Conservation (phyloP, 306 rosid genomes). For the Comarum palustre region DNA sequence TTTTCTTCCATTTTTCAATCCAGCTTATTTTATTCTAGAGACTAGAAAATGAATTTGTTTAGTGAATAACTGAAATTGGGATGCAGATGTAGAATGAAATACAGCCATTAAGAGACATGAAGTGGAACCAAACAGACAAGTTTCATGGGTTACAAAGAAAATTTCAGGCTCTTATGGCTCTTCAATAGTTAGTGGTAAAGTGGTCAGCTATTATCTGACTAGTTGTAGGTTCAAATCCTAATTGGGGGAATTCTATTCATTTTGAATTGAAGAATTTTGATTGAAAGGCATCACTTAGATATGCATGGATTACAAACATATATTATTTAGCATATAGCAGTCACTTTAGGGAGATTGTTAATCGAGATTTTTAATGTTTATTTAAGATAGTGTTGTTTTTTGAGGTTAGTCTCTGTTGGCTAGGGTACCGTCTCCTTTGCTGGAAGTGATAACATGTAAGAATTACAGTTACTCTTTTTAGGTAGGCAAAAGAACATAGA, state of each 20-base stretch:
- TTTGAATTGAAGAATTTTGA: background rate
- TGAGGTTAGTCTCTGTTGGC: background rate
- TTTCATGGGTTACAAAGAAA: background rate
- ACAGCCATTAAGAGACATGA: background rate
- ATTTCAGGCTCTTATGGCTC: background rate
- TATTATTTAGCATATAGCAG: background rate
- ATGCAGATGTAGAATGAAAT: background rate
- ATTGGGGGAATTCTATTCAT: background rate
- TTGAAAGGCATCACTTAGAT: constrained; percentile 1
- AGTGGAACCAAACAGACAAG: background rate
- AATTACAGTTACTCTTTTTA: background rate
- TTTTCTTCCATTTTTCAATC: background rate
- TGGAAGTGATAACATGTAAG: constrained; percentile 1
- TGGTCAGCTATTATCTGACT: background rate
- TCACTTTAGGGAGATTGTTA: background rate
- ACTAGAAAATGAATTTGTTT: background rate
- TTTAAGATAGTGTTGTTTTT: background rate
- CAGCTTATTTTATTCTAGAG: background rate
- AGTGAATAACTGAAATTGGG: background rate
- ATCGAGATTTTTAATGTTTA: background rate
- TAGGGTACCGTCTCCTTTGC: background rate
- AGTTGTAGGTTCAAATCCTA: background rate
- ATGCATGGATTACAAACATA: background rate
- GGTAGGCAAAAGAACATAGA: background rate
- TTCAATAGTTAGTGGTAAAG: background rate